A percentile compares a stretch with the other conserved stretches of the same genome.
Evolutionary conservation across 495 filamentous ascomycete genomes (phyloP).

Genomic region (Aspergillus ellipticus): DNA sequence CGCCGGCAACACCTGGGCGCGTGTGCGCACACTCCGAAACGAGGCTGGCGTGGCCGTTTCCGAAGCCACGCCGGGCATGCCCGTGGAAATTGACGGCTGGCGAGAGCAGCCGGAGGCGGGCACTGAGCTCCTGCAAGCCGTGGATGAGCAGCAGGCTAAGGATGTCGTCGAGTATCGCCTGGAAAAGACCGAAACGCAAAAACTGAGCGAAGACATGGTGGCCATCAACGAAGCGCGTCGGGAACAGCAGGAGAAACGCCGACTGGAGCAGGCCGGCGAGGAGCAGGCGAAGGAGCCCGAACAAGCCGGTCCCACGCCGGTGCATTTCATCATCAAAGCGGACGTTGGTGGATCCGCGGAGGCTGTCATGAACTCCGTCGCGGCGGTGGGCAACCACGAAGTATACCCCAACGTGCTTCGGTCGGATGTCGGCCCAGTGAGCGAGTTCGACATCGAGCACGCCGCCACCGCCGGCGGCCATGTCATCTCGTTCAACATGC

Average conservation of each 20-base stretch:
- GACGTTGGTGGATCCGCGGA: slow-evolving; percentile 93
- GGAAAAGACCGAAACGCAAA: slow-evolving; percentile 57
- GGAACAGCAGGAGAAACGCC: slow-evolving; percentile 55
- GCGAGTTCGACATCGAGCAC: slow-evolving; percentile 86
- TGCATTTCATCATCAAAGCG: slow-evolving; percentile 84
- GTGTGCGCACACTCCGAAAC: slow-evolving; percentile 76
- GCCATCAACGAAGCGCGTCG: slow-evolving; percentile 71
- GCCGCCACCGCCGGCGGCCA: slow-evolving; percentile 64
- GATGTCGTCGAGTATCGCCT: slow-evolving; percentile 72
- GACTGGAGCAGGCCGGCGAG: slow-evolving; percentile 41
- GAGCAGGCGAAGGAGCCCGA: slow-evolving; percentile 22
- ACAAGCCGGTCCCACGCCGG: slow-evolving; percentile 54
- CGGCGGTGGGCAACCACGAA: slow-evolving; percentile 76
- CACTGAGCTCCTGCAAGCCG: slow-evolving; percentile 79
- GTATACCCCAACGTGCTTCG: slow-evolving; percentile 74
- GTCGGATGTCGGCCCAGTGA: slow-evolving; percentile 70
- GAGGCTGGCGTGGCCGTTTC: slow-evolving; percentile 71
- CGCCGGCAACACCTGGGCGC: slow-evolving; percentile 80
- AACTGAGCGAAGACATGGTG: slow-evolving; percentile 64
- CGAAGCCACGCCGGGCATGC: slow-evolving; percentile 80
- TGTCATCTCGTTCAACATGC: slow-evolving; percentile 84
- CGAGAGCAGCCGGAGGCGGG: slow-evolving; percentile 86
- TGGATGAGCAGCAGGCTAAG: slow-evolving; percentile 74
- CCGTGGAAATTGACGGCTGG: slow-evolving; percentile 93
- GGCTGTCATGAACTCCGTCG: slow-evolving; percentile 72